Evolutionary conservation across 2,329 filamentous ascomycete genomes (phyloP).

Genomic region (Hawksworthiomyces lignivorus): DNA sequence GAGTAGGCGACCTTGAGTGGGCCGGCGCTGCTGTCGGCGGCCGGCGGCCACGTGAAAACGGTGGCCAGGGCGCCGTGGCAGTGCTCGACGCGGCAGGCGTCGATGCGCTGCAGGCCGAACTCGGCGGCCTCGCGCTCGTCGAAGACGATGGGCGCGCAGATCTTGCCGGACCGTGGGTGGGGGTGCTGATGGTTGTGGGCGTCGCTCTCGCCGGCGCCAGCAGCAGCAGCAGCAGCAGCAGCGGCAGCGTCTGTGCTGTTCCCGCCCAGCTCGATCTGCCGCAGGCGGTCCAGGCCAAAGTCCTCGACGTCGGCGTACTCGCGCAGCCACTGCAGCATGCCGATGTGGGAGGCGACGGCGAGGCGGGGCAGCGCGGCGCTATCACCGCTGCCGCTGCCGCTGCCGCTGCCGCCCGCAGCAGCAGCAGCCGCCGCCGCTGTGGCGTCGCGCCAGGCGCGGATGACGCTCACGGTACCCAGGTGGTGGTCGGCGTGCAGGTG

Average conservation of each 20-base stretch:
- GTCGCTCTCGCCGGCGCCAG: no score
- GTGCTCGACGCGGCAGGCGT: conserved; percentile 64
- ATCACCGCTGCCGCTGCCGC: conserved; percentile 25
- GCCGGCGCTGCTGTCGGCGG: conserved; percentile 18
- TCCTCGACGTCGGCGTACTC: conserved; percentile 77
- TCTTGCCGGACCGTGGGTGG: conserved; percentile 5
- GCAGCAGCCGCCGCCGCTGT: conserved; percentile 27
- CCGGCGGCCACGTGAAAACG: conserved; percentile 67
- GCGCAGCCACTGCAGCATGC: conserved; percentile 67
- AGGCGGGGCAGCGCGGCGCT: conserved; percentile 33
- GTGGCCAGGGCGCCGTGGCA: conserved; percentile 73
- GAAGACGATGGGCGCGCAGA: conserved; percentile 21
- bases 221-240: no score
- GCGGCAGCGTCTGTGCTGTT: no score
- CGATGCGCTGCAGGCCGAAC: conserved; percentile 54
- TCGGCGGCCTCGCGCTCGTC: conserved; percentile 34
- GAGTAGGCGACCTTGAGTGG: conserved; percentile 82
- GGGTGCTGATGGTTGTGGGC: no score
- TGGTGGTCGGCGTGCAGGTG: conserved; percentile 97
- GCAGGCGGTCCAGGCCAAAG: conserved; percentile 54
- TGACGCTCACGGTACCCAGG: conserved; percentile 71
- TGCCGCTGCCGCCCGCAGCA: conserved; percentile 35
- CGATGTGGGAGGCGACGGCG: conserved; percentile 58
- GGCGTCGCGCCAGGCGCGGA: conserved; percentile 69
- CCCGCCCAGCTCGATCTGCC: conserved; percentile 24